Conservation (phyloP, 768 basidiomycete species). For the Lenzites betulinus region DNA sequence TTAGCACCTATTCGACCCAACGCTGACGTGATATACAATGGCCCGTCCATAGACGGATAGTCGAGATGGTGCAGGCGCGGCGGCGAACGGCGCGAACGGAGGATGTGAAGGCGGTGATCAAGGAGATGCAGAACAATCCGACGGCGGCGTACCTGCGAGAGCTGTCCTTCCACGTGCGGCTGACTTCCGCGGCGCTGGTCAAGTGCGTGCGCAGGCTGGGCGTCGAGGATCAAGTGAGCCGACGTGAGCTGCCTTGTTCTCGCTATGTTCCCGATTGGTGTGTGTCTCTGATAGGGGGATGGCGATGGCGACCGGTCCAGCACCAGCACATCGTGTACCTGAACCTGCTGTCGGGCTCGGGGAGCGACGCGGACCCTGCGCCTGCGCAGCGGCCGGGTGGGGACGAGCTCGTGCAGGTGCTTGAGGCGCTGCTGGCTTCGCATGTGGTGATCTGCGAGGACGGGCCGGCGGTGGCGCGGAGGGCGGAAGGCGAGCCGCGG, state of each 20-base stretch:
- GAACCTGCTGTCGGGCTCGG: constrained; percentile 50
- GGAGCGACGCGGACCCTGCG: constrained; percentile 52
- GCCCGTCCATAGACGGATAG: constrained; percentile 72
- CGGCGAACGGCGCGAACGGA: constrained; percentile 58
- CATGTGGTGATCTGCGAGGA: constrained; percentile 78
- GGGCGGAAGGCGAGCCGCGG: constrained; percentile 63
- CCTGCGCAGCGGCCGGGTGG: constrained; percentile 50
- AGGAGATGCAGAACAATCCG: constrained; percentile 88
- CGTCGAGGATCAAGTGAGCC: constrained; percentile 83
- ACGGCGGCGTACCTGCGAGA: constrained; percentile 81
- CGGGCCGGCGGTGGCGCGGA: constrained; percentile 52
- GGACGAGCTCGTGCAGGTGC: constrained; percentile 65
- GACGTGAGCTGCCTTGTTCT: constrained; percentile 70
- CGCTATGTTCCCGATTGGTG: constrained; percentile 10
- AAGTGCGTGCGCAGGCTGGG: constrained; percentile 84
- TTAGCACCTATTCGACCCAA: neutral
- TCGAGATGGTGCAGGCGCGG: constrained; percentile 68
- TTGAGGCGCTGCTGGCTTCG: constrained; percentile 76
- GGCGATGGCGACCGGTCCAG: constrained; percentile 51
- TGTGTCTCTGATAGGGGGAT: no score
- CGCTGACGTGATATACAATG: neutral
- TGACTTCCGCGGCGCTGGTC: constrained; percentile 82
- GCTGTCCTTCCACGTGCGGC: constrained; percentile 84
- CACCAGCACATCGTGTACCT: constrained; percentile 76
- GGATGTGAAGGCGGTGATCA: constrained; percentile 79